Conservation (phyloP, 257 asterid genomes). For the Handroanthus guayacan region DNA sequence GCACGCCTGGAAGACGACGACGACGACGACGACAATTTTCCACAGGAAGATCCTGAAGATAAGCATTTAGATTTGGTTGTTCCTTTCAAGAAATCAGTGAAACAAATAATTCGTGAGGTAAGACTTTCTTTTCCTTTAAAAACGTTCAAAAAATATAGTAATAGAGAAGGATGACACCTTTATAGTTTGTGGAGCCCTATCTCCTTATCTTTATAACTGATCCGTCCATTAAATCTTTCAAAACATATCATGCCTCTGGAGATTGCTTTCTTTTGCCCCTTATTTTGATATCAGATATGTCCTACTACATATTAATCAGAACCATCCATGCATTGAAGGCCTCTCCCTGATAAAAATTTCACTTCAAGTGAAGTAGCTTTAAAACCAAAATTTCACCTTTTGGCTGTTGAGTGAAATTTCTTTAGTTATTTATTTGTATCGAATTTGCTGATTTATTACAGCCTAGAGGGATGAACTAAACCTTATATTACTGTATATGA, state of each 20-base stretch:
- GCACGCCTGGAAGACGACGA: slow-evolving; percentile 69
- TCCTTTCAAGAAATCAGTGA: slow-evolving; percentile 91
- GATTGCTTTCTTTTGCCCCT: background rate
- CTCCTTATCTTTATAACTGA: background rate
- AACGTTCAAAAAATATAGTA: too few species aligned
- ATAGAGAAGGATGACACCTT: too few species aligned
- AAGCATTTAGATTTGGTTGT: slow-evolving; percentile 62
- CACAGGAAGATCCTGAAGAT: slow-evolving; percentile 58
- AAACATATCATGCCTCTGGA: slow-evolving; percentile 6
- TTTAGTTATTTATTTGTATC: slow-evolving; percentile 1
- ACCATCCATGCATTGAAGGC: background rate
- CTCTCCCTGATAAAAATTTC: slow-evolving; percentile 8
- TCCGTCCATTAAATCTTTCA: background rate
- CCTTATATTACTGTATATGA: slow-evolving; percentile 22
- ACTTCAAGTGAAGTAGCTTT: slow-evolving; percentile 2
- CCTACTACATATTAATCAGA: slow-evolving; percentile 13
- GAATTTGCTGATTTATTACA: slow-evolving; percentile 3
- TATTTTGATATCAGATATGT: background rate
- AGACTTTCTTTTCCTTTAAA: slow-evolving; percentile 16
- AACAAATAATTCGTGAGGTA: slow-evolving; percentile 89
- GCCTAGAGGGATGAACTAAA: background rate
- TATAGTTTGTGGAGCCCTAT: background rate
- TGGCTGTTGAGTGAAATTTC: slow-evolving; percentile 4
- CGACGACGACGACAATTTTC: slow-evolving; percentile 77
- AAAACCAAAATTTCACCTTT: background rate